Evolutionary conservation across 441 rosid species (phyloP), one percentile per base, ranked within the genome.

Genomic region (Syzygium syzygioides): DNA sequence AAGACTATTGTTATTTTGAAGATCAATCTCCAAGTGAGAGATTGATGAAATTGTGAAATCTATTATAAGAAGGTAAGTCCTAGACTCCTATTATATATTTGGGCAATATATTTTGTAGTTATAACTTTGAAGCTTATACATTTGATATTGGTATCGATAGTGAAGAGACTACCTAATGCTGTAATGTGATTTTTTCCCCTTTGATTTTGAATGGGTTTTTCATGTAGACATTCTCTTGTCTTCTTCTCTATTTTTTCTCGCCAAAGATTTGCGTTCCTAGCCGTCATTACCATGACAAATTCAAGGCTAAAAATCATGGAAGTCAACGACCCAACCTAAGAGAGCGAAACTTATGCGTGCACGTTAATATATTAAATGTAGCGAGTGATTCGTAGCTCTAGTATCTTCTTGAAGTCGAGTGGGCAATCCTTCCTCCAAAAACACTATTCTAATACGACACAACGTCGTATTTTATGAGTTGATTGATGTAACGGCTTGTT

Each of bases 101-200:
- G 14, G 64, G 14, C n/a, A 59, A 59, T 59, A 59, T 59, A 6
- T 59, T 57, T 59, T 59, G 13, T 26, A 26, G 28, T 25, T 11
- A n/a, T 59, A 60, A 60, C 9, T 28, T 1, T 14, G 2, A 28
- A 60, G 0, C 18, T 60, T 60, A 9, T 60, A 13, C 34, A 17
- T 60, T 28, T 14, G 34, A 60, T 14, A 13, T 6, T 60, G 18
- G 3, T 60, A 60, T 60, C 6, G 6, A 60, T 28, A 60, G 1
- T 6, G 68, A 60, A 60, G 0, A 3, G 18, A 60, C 6, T 28
- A 30, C 32, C 7, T 6, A 60, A 32, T 6, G 34, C 68, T 0
- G 0, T 0, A 28, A 0, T 4, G n/a, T 45, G 0, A 30, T 13
- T 28, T 53, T 60, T 28, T 60, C 1, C 26, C 28, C 62, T 3